phyloP scores from a whole-genome alignment of 2,329 filamentous ascomycete species.

The Uncinocarpus reesii region DNA sequence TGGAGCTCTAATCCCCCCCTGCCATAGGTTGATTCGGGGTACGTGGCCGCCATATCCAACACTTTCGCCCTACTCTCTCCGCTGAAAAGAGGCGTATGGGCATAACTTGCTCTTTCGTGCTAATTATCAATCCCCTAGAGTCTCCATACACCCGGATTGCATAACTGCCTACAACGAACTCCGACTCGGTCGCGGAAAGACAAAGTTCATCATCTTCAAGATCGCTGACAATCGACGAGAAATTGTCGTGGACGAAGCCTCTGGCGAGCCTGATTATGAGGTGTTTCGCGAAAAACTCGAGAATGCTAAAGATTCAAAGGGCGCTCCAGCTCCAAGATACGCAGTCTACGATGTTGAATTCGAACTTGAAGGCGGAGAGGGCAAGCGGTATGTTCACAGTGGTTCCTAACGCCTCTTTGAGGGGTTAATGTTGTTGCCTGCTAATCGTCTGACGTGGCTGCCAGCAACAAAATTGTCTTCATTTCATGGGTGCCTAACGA shows the following conservation, averaged over 20 bases:
- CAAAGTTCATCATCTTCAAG: slow-evolving; percentile 45
- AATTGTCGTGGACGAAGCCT: slow-evolving; percentile 40
- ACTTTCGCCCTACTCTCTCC: background rate
- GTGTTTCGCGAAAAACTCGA: slow-evolving; percentile 39
- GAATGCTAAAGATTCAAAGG: slow-evolving; percentile 34
- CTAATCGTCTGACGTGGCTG: slow-evolving; percentile 4
- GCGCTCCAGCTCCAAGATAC: slow-evolving; percentile 39
- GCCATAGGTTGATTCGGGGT: slow-evolving; percentile 16
- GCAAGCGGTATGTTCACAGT: slow-evolving; percentile 35
- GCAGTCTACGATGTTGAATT: slow-evolving; percentile 44
- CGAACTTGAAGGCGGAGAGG: slow-evolving; percentile 39
- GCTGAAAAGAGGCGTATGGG: background rate
- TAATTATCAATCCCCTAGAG: slow-evolving; percentile 25
- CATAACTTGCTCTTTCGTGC: background rate
- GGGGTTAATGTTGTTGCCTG: background rate
- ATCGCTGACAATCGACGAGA: slow-evolving; percentile 42
- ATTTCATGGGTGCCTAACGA: slow-evolving; percentile 40
- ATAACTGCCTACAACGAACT: slow-evolving; percentile 39
- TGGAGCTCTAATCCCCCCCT: background rate
- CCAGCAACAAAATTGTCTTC: slow-evolving; percentile 43
- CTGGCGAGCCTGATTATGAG: slow-evolving; percentile 39
- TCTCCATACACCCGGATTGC: slow-evolving; percentile 40
- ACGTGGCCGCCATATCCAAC: background rate
- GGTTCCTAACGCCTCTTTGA: background rate
- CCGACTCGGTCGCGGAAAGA: slow-evolving; percentile 36